A percentile compares a stretch with the other conserved stretches of the same genome.
phyloP scores from a whole-genome alignment of 345 rosid species.

The Eucalyptus curtisii region DNA sequence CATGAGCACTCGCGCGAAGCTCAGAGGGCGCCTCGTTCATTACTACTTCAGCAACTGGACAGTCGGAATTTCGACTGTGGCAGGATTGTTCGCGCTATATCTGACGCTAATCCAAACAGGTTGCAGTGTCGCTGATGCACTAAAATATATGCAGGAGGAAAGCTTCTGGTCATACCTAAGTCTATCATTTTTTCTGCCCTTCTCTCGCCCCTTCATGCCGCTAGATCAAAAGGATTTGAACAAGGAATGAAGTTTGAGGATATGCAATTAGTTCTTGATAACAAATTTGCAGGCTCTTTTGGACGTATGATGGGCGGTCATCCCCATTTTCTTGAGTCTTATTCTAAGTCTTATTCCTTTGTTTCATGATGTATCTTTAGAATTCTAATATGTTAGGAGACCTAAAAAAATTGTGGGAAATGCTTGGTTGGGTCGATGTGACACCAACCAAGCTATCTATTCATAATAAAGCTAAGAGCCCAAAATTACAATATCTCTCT shows the following conservation, averaged over 20 bases:
- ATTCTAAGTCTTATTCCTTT: background rate
- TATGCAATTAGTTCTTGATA: background rate
- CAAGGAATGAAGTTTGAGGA: background rate
- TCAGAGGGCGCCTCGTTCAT: slow-evolving; percentile 4
- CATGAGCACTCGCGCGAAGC: background rate
- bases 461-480: too few relatives aligned
- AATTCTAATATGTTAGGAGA: background rate
- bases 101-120: slow-evolving; percentile 4
- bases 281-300: background rate
- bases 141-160: background rate
- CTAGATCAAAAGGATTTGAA: background rate
- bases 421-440: too few relatives aligned
- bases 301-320: background rate
- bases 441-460: too few relatives aligned
- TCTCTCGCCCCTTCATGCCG: background rate
- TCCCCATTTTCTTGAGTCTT: background rate
- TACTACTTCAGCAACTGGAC: slow-evolving; percentile 10
- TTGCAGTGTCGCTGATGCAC: background rate
- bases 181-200: background rate
- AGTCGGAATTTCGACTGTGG: slow-evolving; percentile 3
- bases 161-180: background rate
- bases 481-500: too few relatives aligned
- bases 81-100: background rate
- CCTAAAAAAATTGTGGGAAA: too few relatives aligned
- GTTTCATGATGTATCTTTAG: background rate